These are phyloP conservation scores for Camillea tinctor DNA, from an alignment of 2,329 filamentous ascomycete species.

Conservation along the genomic window DNA sequence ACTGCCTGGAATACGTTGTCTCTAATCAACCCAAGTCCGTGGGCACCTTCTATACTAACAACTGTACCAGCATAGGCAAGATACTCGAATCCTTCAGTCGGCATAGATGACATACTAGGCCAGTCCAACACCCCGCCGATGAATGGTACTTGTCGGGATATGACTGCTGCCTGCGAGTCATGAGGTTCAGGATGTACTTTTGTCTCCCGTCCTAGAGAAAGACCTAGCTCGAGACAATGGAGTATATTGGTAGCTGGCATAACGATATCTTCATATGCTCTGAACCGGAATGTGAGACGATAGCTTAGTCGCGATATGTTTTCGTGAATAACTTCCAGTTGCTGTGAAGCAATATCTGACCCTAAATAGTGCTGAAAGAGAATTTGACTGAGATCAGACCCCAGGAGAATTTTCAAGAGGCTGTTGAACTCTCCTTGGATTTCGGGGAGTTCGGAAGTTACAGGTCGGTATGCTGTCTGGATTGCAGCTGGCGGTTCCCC, in stretches of 20 bases:
- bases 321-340: slow-evolving; percentile 50
- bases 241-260: slow-evolving; percentile 76
- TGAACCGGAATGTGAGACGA: slow-evolving; percentile 68
- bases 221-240: slow-evolving; percentile 72
- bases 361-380: slow-evolving; percentile 36
- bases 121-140: slow-evolving; percentile 45
- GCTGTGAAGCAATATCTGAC: slow-evolving; percentile 37
- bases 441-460: slow-evolving; percentile 62
- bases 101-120: slow-evolving; percentile 19
- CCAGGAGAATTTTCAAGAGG: slow-evolving; percentile 63
- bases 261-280: slow-evolving; percentile 82
- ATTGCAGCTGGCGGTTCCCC: slow-evolving; percentile 66
- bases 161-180: slow-evolving; percentile 26
- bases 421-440: slow-evolving; percentile 84
- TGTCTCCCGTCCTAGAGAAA: slow-evolving; percentile 59
- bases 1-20: slow-evolving; percentile 65
- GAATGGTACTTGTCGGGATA: slow-evolving; percentile 54
- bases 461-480: slow-evolving; percentile 68
- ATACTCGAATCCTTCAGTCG: slow-evolving; percentile 45
- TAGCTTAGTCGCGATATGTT: slow-evolving; percentile 67
- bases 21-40: slow-evolving; percentile 43
- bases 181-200: slow-evolving; percentile 23
- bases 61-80: slow-evolving; percentile 47
- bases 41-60: slow-evolving; percentile 47
- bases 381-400: slow-evolving; percentile 42